Evolutionary conservation across 352 stramenopile genomes (phyloP), one percentile per base, ranked within the genome.

Genomic region (Phytophthora pinifolia): DNA sequence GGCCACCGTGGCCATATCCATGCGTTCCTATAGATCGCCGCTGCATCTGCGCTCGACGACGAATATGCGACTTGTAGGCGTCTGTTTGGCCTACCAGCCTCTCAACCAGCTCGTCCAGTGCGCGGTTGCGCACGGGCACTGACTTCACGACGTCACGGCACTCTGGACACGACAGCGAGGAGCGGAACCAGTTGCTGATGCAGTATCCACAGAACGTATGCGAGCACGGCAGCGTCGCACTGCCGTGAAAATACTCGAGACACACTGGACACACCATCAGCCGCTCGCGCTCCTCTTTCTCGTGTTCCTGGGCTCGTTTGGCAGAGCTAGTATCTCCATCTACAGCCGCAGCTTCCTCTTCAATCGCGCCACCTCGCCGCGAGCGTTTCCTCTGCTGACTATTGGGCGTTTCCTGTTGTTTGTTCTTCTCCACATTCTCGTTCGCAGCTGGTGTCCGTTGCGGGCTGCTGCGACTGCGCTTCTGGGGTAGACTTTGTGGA

Each of bases 171-270:
- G 80, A 88, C 20, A 94, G 62, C 20, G 80, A 86, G 25, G 67
- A 62, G 22, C 80, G 77, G 62, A 94, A 89, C 85, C 85, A 94
- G 41, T 74, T 81, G 46, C 71, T 83, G 54, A 94, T 74, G 41
- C 85, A 94, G 46, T 75, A 55, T 17, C 83, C 78, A 36, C 85
- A 94, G 55, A 94, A 94, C 7, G 85, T 92, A 50, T 94, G 85
- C 3, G 85, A 94, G 48, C 85, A 94, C 9, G 83, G 62, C 36
- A 94, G 62, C 37, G 85, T 94, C 33, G 78, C 80, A 54, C 79
- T 89, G 25, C 73, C 67, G 36, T 90, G 72, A 46, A 84, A 94
- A 53, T 83, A 92, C 47, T 94, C 84, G 27, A 92, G 70, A 61
- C 85, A 94, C 34, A 94, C 82, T 0, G 85, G 66, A 35, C 85